Evolutionary conservation across 495 filamentous ascomycete genomes (phyloP).

Genomic region (Aspergillus nidulans): DNA sequence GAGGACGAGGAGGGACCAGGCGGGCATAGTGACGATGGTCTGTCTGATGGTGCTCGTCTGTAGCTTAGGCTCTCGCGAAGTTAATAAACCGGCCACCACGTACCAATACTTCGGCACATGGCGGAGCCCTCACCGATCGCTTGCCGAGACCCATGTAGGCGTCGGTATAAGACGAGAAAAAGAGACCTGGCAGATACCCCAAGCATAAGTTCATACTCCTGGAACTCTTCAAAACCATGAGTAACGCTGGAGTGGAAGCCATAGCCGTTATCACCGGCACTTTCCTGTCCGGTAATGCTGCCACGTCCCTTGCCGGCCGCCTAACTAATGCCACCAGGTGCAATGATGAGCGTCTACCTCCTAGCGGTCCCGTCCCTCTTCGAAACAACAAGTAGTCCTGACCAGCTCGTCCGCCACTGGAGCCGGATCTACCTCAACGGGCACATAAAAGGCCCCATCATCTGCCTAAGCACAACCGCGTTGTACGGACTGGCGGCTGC

Average conservation of each 20-base stretch:
- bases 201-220: neutral
- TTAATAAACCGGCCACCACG: too few relatives aligned
- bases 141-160: neutral
- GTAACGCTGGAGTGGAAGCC: neutral
- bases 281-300: neutral
- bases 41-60: too few relatives aligned
- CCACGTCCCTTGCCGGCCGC: neutral
- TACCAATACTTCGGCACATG: neutral
- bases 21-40: neutral
- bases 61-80: too few relatives aligned
- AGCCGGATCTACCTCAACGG: neutral
- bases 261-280: neutral
- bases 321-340: neutral
- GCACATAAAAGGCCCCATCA: neutral
- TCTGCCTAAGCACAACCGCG: neutral
- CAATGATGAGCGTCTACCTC: neutral
- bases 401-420: neutral
- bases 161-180: neutral
- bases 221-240: neutral
- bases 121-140: neutral
- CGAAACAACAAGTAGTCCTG: neutral
- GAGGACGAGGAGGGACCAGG: neutral
- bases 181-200: too few relatives aligned
- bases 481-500: neutral
- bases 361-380: neutral